Conservation (phyloP, 2,329 filamentous ascomycete genomes). For the Torrubiella hemipterigena region DNA sequence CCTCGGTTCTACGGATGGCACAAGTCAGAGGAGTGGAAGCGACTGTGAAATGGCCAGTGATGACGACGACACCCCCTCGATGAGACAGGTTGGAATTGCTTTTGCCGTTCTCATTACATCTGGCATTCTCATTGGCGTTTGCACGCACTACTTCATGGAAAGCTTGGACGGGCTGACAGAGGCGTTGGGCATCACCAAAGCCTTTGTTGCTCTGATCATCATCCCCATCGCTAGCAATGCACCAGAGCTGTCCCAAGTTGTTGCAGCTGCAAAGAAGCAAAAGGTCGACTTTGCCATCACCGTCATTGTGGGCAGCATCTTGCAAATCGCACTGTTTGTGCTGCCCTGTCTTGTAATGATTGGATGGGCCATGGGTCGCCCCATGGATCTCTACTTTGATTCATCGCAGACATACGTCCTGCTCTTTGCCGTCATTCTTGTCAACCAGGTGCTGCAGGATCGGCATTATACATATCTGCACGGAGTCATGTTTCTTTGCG, state of each 20-base stretch:
- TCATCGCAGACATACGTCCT: constrained; percentile 9
- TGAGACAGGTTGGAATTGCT: constrained; percentile 4
- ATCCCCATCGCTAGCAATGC: constrained; percentile 9
- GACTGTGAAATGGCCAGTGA: constrained; percentile 4
- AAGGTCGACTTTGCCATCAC: constrained; percentile 9
- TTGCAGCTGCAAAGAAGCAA: constrained; percentile 7
- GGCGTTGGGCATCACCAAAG: constrained; percentile 6
- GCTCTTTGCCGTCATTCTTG: constrained; percentile 8
- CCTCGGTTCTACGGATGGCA: too few relatives aligned
- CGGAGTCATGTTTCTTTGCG: constrained; percentile 8
- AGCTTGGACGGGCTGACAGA: constrained; percentile 4
- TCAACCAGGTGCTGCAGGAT: constrained; percentile 9
- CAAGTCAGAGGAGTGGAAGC: background rate
- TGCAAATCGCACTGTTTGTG: constrained; percentile 9
- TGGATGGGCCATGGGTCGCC: constrained; percentile 5
- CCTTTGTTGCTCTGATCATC: constrained; percentile 8
- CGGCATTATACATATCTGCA: constrained; percentile 9
- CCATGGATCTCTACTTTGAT: constrained; percentile 9
- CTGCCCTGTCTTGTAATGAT: constrained; percentile 7
- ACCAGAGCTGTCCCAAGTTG: constrained; percentile 7
- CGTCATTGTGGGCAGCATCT: constrained; percentile 9
- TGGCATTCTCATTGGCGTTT: constrained; percentile 6
- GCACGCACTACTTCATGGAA: constrained; percentile 8
- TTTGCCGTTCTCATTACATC: constrained; percentile 1
- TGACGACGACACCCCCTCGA: constrained; percentile 3